Percentiles rank a stretch among this genome's conserved stretches.
Evolutionary conservation across 805 yeast genomes (phyloP).

Genomic region (Metschnikowia corniflorae): DNA sequence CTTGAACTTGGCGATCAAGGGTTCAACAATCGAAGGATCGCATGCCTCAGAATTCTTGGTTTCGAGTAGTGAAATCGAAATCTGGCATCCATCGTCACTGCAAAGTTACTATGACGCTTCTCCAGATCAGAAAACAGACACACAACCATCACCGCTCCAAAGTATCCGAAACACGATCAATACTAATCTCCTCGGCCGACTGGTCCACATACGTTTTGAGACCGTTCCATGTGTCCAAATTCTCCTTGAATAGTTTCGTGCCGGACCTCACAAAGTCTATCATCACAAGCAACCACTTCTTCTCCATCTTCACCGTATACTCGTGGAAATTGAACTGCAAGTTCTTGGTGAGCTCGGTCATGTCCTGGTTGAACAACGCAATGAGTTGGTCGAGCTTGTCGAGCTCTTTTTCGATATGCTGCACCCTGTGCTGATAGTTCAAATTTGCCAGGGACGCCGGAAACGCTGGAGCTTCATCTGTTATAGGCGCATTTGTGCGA

Average conservation of each 20-base stretch:
- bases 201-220: conserved; percentile 20
- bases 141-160: background rate
- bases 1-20: too few relatives aligned
- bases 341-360: conserved; percentile 40
- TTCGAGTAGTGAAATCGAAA: too few relatives aligned
- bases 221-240: conserved; percentile 28
- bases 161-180: conserved; percentile 1
- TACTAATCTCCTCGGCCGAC: conserved; percentile 3
- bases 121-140: too few relatives aligned
- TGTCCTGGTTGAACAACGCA: conserved; percentile 40
- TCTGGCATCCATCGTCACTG: too few relatives aligned
- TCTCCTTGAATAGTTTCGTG: conserved; percentile 22
- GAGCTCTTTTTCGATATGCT: conserved; percentile 39
- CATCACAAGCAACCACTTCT: conserved; percentile 37
- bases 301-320: conserved; percentile 37
- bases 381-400: conserved; percentile 47
- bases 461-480: conserved; percentile 3
- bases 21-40: too few relatives aligned
- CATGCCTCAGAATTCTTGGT: too few relatives aligned
- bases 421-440: conserved; percentile 28
- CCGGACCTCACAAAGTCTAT: conserved; percentile 35
- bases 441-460: conserved; percentile 7
- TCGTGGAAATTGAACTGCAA: conserved; percentile 40
- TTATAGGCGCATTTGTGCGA: background rate
- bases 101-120: too few relatives aligned